Evolutionary conservation across 148 eudicot species (phyloP).

Genomic region (Vaccinium darrowii): DNA sequence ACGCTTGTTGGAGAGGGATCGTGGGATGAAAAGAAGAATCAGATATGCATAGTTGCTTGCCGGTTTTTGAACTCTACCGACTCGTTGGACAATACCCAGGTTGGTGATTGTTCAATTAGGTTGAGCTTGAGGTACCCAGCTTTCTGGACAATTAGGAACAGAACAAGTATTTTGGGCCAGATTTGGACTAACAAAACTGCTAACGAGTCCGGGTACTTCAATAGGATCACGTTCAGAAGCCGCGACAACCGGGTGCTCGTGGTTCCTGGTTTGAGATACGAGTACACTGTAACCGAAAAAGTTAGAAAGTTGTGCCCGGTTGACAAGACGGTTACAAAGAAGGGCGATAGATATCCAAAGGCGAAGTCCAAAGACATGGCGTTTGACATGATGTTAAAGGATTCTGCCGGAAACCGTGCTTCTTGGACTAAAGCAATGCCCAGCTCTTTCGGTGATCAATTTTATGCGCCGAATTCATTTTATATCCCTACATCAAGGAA

Average conservation of each 20-base stretch:
- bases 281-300: constrained; percentile 17
- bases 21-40: constrained; percentile 20
- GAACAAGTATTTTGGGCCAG: background rate
- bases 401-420: background rate
- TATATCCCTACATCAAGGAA: background rate
- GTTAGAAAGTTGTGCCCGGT: constrained; percentile 12
- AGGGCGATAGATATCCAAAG: constrained; percentile 13
- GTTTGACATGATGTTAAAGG: background rate
- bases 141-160: constrained; percentile 13
- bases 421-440: constrained; percentile 11
- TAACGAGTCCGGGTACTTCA: constrained; percentile 14
- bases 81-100: background rate
- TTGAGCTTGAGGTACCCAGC: constrained; percentile 23
- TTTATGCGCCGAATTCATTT: background rate
- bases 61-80: constrained; percentile 1
- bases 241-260: background rate
- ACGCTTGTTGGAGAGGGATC: constrained; percentile 23
- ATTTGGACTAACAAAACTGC: constrained; percentile 23
- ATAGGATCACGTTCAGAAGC: background rate
- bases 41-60: constrained; percentile 18
- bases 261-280: constrained; percentile 8
- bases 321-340: background rate
- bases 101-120: constrained; percentile 27
- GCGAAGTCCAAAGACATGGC: constrained; percentile 15
- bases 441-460: constrained; percentile 6